Evolutionary conservation across 495 filamentous ascomycete genomes (phyloP).

Genomic region (Lentithecium fluviatile): DNA sequence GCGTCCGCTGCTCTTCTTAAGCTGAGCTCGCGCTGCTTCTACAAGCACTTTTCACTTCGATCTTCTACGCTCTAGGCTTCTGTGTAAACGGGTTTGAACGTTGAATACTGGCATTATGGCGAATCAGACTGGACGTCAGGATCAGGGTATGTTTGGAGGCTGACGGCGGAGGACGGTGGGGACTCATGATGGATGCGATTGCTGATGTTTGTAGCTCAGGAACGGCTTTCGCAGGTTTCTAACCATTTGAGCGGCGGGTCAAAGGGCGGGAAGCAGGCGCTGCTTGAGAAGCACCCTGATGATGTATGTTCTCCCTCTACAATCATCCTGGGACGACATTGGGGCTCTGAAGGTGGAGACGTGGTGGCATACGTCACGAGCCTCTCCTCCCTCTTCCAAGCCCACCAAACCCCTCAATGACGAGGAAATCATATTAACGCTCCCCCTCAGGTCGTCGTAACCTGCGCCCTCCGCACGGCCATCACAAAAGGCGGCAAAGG

Average conservation of each 20-base stretch:
- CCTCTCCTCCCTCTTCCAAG: background rate
- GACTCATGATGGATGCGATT: background rate
- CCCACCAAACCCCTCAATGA: conserved; percentile 3
- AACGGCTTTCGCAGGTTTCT: conserved; percentile 63
- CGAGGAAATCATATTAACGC: background rate
- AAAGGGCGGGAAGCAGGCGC: conserved; percentile 50
- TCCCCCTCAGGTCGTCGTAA: conserved; percentile 73
- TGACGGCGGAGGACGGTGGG: too few relatives aligned
- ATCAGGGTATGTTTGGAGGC: conserved; percentile 21
- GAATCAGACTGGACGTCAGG: conserved; percentile 38
- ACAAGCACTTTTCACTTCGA: background rate
- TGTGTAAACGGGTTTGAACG: background rate
- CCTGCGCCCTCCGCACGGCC: conserved; percentile 85
- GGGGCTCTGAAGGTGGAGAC: background rate
- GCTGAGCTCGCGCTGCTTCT: too few relatives aligned
- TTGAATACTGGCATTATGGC: conserved; percentile 33
- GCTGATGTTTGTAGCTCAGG: conserved; percentile 49
- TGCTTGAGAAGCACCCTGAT: conserved; percentile 65
- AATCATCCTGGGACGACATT: background rate
- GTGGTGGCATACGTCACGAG: background rate
- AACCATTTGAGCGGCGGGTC: conserved; percentile 54
- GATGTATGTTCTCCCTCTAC: conserved; percentile 45
- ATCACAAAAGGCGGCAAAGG: conserved; percentile 92
- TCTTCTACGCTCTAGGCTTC: background rate
- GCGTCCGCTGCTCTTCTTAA: background rate